phyloP scores from a whole-genome alignment of 805 yeast species.

The Priceomyces carsonii region DNA sequence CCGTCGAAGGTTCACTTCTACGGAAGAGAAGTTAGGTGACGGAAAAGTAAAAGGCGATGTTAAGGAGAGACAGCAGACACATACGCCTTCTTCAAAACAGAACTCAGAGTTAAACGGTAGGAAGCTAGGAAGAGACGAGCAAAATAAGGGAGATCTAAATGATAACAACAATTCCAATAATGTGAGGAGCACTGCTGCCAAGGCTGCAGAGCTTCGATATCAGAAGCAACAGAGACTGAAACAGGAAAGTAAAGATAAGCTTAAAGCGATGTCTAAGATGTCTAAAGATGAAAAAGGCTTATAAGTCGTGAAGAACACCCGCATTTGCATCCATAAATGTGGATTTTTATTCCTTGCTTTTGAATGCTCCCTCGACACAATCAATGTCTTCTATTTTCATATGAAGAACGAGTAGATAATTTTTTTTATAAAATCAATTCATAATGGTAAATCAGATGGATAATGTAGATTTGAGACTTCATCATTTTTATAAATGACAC shows the following conservation, averaged over 20 bases:
- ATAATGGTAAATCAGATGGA: no score
- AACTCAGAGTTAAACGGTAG: conserved; percentile 1
- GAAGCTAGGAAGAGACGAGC: neutral
- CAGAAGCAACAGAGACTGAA: conserved; percentile 26
- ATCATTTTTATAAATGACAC: no score
- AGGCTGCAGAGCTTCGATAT: conserved; percentile 40
- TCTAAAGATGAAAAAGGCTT: conserved; percentile 36
- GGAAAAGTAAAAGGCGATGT: no score
- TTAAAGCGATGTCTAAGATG: conserved; percentile 30
- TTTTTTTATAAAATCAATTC: no score
- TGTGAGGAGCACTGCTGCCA: conserved; percentile 37
- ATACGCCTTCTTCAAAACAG: no score
- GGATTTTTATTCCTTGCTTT: neutral
- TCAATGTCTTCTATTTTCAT: no score
- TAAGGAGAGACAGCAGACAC: no score
- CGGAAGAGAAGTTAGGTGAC: no score
- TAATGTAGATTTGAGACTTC: no score
- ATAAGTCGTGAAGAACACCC: conserved; percentile 1
- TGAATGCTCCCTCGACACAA: neutral
- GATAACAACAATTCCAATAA: conserved; percentile 3
- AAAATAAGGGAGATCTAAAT: conserved; percentile 6
- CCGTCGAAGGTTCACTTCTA: no score
- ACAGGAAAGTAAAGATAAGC: conserved; percentile 27
- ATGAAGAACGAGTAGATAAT: no score
- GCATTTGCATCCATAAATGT: conserved; percentile 1